Evolutionary conservation across 306 rosid species (phyloP).

Genomic region (Vachellia collinsii): DNA sequence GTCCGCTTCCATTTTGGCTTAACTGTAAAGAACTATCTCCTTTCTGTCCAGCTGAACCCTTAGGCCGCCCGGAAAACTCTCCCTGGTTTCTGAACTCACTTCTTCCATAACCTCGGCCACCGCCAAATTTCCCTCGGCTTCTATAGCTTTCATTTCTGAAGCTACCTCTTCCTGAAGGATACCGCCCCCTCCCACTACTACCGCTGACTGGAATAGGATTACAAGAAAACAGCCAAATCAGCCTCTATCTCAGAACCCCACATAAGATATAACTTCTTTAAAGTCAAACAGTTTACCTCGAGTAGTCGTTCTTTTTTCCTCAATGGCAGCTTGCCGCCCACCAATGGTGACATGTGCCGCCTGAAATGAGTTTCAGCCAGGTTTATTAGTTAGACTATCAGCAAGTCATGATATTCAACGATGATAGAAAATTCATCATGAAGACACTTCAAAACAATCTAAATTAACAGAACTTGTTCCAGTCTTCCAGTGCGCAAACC

Average conservation of each 20-base stretch:
- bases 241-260: conserved; percentile 2
- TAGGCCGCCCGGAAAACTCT: conserved; percentile 71
- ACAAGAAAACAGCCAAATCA: conserved; percentile 30
- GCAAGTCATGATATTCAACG: conserved; percentile 16
- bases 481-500: conserved; percentile 8
- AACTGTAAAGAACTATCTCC: conserved; percentile 75
- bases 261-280: neutral
- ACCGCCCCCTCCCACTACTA: conserved; percentile 87
- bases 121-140: conserved; percentile 72
- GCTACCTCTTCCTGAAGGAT: conserved; percentile 77
- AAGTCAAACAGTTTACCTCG: conserved; percentile 62
- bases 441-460: conserved; percentile 20
- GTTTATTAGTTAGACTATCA: conserved; percentile 4
- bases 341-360: conserved; percentile 78
- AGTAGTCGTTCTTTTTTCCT: conserved; percentile 93
- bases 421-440: neutral
- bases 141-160: conserved; percentile 74
- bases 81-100: conserved; percentile 85
- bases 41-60: conserved; percentile 53
- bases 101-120: conserved; percentile 80
- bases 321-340: conserved; percentile 76
- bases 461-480: conserved; percentile 15
- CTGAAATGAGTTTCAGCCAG: conserved; percentile 51
- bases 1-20: conserved; percentile 70
- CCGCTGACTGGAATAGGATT: conserved; percentile 59